Evolutionary conservation across 169 alveolate genomes (phyloP), one percentile per base, ranked within the genome.

Genomic region (Theileria annulata): DNA sequence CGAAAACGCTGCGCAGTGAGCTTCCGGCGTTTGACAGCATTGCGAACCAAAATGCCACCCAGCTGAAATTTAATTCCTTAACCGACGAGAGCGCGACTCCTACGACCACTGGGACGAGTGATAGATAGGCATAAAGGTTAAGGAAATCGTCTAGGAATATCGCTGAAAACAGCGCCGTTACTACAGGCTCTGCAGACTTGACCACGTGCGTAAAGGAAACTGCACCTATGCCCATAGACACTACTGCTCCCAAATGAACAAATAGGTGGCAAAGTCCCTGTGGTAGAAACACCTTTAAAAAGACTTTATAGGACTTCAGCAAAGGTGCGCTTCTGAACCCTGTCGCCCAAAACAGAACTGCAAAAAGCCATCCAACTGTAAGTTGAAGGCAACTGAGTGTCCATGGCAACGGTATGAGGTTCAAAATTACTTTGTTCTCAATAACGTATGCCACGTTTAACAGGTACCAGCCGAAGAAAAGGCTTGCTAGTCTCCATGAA

Each of bases 181-280:
- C 49, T 37, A 92, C 95, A 0, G 96, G 96, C 71, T 92, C 96
- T 3, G 89, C 88, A 33, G 96, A 93, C 72, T 92, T 92, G 51
- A 92, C 81, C 21, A 92, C 93, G 77, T 92, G 96, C 12, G 95
- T 91, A 74, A 92, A 91, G 13, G 96, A 92, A 21, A 92, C 95
- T 3, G 95, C 93, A 4, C 95, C 95, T 1, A 84, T 30, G 19
- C 92, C 91, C 94, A 92, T 92, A 19, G 95, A 77, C 27, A 89
- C 83, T 19, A 92, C 96, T 0, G 96, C 96, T 3, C 95, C 95
- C 30, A 82, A 63, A 80, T 92, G 95, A 35, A 92, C 96, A 30
- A 87, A 49, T 3, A 88, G 80, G 78, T 92, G 95, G 51, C 93
- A 92, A 1, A 89, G 15, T 19, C 95, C 95, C 78, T 86, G 92